phyloP scores from a whole-genome alignment of 2,329 filamentous ascomycete species.

The Beauveria asiatica region DNA sequence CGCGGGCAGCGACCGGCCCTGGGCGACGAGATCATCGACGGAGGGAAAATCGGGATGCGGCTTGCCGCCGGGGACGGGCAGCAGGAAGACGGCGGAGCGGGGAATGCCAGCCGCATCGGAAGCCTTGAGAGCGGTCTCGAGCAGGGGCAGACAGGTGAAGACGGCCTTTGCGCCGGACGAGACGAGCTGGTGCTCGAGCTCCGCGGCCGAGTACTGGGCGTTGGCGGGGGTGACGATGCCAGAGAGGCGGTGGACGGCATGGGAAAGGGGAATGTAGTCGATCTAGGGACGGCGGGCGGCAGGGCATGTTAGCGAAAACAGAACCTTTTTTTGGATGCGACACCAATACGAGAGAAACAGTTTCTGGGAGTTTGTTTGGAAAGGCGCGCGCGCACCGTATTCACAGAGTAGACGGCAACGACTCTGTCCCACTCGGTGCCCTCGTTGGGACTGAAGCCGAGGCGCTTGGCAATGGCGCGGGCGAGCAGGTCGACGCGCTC shows the following conservation, averaged over 20 bases:
- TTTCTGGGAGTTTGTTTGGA: too few relatives aligned
- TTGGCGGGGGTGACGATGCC: conserved; percentile 69
- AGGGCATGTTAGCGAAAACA: not conserved
- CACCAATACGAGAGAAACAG: too few relatives aligned
- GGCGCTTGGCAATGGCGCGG: conserved; percentile 58
- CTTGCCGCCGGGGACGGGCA: conserved; percentile 55
- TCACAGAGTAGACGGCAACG: conserved; percentile 67
- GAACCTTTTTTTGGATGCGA: not conserved
- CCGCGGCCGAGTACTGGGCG: conserved; percentile 60
- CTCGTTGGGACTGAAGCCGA: conserved; percentile 61
- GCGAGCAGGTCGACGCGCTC: conserved; percentile 59
- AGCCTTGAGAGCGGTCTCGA: conserved; percentile 55
- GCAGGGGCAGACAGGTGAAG: conserved; percentile 62
- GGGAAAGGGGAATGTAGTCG: conserved; percentile 64
- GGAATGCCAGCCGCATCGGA: conserved; percentile 56
- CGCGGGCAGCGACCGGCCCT: conserved; percentile 46
- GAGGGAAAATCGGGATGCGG: conserved; percentile 50
- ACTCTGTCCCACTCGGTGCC: conserved; percentile 79
- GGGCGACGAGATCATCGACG: conserved; percentile 54
- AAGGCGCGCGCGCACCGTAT: conserved; percentile 51
- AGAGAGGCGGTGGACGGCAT: conserved; percentile 66
- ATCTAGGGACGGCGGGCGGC: conserved; percentile 42
- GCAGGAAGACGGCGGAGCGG: conserved; percentile 55
- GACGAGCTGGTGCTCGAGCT: conserved; percentile 64
- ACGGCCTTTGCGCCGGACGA: conserved; percentile 60